Base-by-base conservation (phyloP, 176 grass and related monocot species). In the Phoenix roebelenii region DNA sequence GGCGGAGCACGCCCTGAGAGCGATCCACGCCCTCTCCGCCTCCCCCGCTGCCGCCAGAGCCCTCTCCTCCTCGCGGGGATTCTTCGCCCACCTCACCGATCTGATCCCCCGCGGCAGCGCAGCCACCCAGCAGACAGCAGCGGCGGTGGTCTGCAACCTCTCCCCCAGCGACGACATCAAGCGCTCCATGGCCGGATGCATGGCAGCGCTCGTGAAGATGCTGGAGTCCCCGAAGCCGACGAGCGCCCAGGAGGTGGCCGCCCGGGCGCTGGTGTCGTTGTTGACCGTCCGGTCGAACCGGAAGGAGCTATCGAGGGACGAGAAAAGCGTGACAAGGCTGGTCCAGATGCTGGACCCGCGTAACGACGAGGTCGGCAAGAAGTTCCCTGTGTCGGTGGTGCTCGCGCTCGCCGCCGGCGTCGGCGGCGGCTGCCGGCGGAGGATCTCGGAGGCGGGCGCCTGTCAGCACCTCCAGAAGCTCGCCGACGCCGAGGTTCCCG, bases 341-440 rank as follows among this genome's bases (percentile, higher is more conserved):
- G 85, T 85, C 55, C 75, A 82, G 68, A 88, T 88, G 84, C 81
- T 95, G 59, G 78, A 95, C 64, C 89, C 84, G 1, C 54, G n/a
- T 51, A 88, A 85, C 51, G 81, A 88, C 69, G 84, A 85, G 60
- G 76, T 82, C 52, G 75, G 73, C 18, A 95, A 88, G 73, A 81
- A 82, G 75, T 71, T 78, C 14, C 78, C 82, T 6, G 68, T 95
- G 60, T 70, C 70, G 3, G 73, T 95, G 65, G 72, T 82, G 49
- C 68, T 95, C 63, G 81, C 81, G 35, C 72, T 95, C 48, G 83
- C 89, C 16, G 71, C 79, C 59, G 75, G 85, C 71, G 74, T 78
- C 57, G 81, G 89, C 51, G 81, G 78, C 66, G 81, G 89, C 24
- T 79, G 66, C 18, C 68, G 84, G 20, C 71, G 65, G 22, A 61